phyloP scores from a whole-genome alignment of 352 stramenopile species.

The Globisporangium nodosum region DNA sequence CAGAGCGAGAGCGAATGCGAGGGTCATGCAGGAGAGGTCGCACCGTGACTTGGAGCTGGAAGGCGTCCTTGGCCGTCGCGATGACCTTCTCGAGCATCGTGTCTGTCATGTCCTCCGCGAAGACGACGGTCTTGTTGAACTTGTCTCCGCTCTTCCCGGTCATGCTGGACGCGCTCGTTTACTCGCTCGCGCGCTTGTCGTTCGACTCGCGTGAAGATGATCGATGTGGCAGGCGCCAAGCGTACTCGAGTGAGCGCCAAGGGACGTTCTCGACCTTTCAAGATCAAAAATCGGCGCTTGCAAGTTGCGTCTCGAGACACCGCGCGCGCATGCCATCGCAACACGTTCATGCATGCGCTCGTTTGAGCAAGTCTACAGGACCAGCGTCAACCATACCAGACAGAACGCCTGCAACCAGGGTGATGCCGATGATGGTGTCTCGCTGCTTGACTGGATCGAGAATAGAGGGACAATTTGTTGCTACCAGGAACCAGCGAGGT shows the following conservation, averaged over 20 bases:
- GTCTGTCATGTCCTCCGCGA: conserved; percentile 93
- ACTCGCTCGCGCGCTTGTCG: background rate
- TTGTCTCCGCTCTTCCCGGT: conserved; percentile 72
- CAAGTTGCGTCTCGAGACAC: too few relatives aligned
- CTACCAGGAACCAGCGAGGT: too few relatives aligned
- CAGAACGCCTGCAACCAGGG: too few relatives aligned
- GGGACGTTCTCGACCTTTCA: background rate
- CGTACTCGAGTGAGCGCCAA: too few relatives aligned
- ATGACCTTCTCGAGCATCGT: conserved; percentile 91
- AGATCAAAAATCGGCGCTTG: background rate
- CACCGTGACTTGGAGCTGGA: conserved; percentile 86
- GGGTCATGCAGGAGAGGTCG: conserved; percentile 4
- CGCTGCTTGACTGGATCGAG: too few relatives aligned
- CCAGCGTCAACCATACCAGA: too few relatives aligned
- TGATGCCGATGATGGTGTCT: too few relatives aligned
- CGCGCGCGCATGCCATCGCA: background rate
- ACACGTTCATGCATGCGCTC: background rate
- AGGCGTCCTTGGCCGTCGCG: conserved; percentile 85
- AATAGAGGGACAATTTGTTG: too few relatives aligned
- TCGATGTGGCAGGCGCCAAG: too few relatives aligned
- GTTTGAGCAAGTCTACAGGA: too few relatives aligned
- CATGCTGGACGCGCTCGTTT: conserved; percentile 15
- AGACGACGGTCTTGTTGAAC: conserved; percentile 91
- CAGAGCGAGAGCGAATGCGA: too few relatives aligned
- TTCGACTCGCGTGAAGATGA: too few relatives aligned